phyloP scores from a whole-genome alignment of 257 asterid genomes.

The Solanum phureja region DNA sequence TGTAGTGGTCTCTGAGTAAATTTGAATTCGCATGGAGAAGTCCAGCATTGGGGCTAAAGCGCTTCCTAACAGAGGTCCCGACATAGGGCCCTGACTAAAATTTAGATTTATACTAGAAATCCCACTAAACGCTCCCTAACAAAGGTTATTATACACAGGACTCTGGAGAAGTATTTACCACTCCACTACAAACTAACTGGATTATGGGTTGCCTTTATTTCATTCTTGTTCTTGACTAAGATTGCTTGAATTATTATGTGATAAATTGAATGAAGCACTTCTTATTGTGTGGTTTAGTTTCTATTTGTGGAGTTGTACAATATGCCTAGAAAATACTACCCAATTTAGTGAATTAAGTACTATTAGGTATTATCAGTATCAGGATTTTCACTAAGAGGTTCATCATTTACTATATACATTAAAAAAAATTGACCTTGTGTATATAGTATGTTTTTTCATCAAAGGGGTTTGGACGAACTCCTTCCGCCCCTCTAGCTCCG shows the following conservation, averaged over 20 bases:
- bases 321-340: not conserved
- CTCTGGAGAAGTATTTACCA: not conserved
- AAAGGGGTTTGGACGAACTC: not conserved
- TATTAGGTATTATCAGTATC: not conserved
- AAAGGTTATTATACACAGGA: not conserved
- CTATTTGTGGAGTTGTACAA: not conserved
- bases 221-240: not conserved
- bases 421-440: not conserved
- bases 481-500: not conserved
- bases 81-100: too few species aligned
- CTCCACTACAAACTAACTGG: not conserved
- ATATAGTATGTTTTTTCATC: not conserved
- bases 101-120: too few species aligned
- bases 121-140: not conserved
- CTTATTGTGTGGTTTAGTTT: not conserved
- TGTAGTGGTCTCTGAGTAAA: not conserved
- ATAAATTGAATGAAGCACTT: not conserved
- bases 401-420: too few species aligned
- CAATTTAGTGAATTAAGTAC: not conserved
- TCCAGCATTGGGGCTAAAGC: not conserved
- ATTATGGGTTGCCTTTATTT: not conserved
- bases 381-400: not conserved
- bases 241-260: not conserved
- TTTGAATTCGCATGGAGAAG: not conserved
- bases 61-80: too few species aligned